Conservation (phyloP, 2,329 filamentous ascomycete species). For the Fonsecaea pedrosoi region DNA sequence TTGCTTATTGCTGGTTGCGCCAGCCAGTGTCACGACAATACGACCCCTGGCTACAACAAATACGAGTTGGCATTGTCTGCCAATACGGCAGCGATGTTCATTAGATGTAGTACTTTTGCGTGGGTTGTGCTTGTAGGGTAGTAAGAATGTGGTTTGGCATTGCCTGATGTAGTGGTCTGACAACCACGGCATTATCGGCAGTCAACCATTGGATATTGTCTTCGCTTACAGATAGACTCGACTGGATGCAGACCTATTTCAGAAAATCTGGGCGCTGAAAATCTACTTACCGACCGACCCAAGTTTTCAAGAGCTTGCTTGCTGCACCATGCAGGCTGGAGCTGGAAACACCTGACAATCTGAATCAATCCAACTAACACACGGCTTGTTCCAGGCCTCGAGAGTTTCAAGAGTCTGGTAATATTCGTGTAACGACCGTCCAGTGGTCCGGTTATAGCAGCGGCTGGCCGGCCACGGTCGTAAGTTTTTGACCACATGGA, state of each 20-base stretch:
- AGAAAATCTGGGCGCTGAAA: too few species aligned
- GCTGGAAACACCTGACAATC: background rate
- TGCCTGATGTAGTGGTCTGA: constrained; percentile 3
- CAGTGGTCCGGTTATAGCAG: background rate
- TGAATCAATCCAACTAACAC: too few species aligned
- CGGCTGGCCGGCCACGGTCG: background rate
- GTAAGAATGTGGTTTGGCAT: background rate
- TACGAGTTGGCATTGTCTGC: too few species aligned
- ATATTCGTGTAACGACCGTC: background rate
- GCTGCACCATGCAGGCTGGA: background rate
- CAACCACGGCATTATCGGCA: background rate
- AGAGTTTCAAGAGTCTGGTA: background rate
- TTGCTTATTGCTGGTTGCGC: background rate
- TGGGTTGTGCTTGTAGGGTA: background rate
- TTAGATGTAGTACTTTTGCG: background rate
- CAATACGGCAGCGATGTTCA: too few species aligned
- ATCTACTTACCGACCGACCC: background rate
- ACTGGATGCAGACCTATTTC: background rate
- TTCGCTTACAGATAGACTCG: background rate
- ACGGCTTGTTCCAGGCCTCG: background rate
- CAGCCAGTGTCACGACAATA: background rate
- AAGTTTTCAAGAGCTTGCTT: background rate
- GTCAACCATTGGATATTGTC: background rate
- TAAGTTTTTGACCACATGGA: background rate
- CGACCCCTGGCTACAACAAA: too few species aligned